Evolutionary conservation across 1,139 yeast genomes (phyloP).

Genomic region (Saccharomycopsis hybrid): DNA sequence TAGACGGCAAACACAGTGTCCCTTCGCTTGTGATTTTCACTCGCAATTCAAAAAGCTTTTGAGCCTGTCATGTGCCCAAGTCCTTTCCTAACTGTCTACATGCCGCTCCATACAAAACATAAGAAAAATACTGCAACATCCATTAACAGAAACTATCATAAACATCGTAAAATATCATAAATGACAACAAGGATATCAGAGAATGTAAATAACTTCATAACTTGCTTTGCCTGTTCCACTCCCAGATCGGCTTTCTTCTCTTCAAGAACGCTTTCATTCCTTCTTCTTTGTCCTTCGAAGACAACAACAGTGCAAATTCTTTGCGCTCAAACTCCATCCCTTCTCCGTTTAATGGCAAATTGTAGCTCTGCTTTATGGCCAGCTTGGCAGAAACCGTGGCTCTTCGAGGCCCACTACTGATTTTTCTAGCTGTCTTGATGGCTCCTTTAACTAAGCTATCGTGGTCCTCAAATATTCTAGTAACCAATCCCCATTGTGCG

Average conservation of each 20-base stretch:
- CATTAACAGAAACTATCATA: too few relatives aligned
- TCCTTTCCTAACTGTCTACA: too few relatives aligned
- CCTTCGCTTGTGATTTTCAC: too few relatives aligned
- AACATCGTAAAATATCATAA: too few relatives aligned
- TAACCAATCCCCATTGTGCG: slow-evolving; percentile 41
- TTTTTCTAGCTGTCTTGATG: slow-evolving; percentile 37
- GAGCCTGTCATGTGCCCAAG: too few relatives aligned
- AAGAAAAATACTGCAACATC: too few relatives aligned
- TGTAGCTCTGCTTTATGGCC: slow-evolving; percentile 36
- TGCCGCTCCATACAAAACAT: too few relatives aligned
- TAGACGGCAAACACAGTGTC: too few relatives aligned
- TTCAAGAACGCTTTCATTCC: slow-evolving; percentile 47
- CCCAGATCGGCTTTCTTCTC: slow-evolving; percentile 38
- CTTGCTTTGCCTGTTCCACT: slow-evolving; percentile 14
- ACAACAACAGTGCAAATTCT: slow-evolving; percentile 40
- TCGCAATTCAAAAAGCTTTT: too few relatives aligned
- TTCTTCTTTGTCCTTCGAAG: slow-evolving; percentile 41
- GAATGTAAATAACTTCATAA: too few relatives aligned
- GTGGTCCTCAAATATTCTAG: slow-evolving; percentile 35
- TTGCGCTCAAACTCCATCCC: slow-evolving; percentile 40
- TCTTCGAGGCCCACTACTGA: slow-evolving; percentile 36
- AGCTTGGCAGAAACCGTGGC: slow-evolving; percentile 44
- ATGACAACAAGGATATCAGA: too few relatives aligned
- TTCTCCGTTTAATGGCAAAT: slow-evolving; percentile 30
- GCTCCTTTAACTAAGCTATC: slow-evolving; percentile 36